Conservation (phyloP, 2,329 filamentous ascomycete species). For the Stagonosporopsis vannaccii region DNA sequence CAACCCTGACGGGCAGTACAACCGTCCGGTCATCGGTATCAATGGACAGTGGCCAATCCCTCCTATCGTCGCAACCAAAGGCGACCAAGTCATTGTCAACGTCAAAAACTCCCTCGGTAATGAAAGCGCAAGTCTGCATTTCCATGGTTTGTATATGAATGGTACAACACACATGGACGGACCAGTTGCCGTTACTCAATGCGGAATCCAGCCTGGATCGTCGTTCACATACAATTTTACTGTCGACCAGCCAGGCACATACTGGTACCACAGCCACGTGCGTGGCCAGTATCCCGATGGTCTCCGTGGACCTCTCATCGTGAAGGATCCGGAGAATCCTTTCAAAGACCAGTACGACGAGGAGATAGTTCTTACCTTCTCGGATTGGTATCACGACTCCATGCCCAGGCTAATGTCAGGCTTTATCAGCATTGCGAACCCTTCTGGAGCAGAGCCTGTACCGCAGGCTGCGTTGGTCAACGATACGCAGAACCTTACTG, state of each 20-base stretch:
- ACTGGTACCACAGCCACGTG: conserved; percentile 74
- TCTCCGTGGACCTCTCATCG: conserved; percentile 69
- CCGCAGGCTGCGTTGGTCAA: conserved; percentile 72
- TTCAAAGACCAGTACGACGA: conserved; percentile 62
- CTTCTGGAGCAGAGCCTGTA: conserved; percentile 69
- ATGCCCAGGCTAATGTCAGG: conserved; percentile 53
- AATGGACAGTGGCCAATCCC: conserved; percentile 79
- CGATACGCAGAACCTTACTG: conserved; percentile 59
- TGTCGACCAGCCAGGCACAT: conserved; percentile 61
- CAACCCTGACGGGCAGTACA: conserved; percentile 61
- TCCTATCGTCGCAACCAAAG: conserved; percentile 74
- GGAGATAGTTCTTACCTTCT: conserved; percentile 72
- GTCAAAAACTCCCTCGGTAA: conserved; percentile 73
- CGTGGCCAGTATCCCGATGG: conserved; percentile 71
- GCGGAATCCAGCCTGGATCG: conserved; percentile 65
- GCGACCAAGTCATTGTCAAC: conserved; percentile 74
- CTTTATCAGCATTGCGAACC: conserved; percentile 60
- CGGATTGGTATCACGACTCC: conserved; percentile 74
- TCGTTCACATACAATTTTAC: conserved; percentile 68
- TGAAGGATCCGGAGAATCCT: conserved; percentile 66
- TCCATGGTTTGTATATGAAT: conserved; percentile 80
- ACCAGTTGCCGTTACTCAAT: conserved; percentile 67
- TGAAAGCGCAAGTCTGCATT: conserved; percentile 72
- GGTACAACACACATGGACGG: conserved; percentile 80
- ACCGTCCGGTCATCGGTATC: conserved; percentile 68